Evolutionary conservation across 164 flowering plant genomes (phyloP), one percentile per base, ranked within the genome.

Genomic region (Brasenia schreberi): DNA sequence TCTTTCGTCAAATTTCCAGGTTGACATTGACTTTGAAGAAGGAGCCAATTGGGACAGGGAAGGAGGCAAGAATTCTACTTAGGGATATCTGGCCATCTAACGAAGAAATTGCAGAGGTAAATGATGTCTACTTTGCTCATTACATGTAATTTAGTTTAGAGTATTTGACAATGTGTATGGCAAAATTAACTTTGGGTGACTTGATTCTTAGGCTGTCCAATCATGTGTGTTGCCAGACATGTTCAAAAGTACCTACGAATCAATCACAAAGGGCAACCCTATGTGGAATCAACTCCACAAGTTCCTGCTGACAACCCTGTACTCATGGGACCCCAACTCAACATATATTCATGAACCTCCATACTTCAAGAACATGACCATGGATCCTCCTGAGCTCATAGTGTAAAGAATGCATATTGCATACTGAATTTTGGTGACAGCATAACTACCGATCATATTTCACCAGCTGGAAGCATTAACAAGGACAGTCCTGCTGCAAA

Each of bases 401-500:
- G 83, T 63, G 92, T 87, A 61, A 83, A 85, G 79, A 84, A 87
- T 75, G 92, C 92, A 19, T 85, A 81, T 66, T 87, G 92, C 77
- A 75, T 85, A 78, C 79, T 85, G 68, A 82, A 82, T 71, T 84
- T 87, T 70, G 90, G 90, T 61, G 92, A 87, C 78, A 87, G 90
- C 65, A 87, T 85, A 19, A 87, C 90, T 11, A 87, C 92, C 12
- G 90, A 87, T 74, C 92, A 87, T 65, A 87, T 87, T 42, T 87
- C 88, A 63, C 92, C 92, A 4, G 90, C 92, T 6, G 92, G 92
- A 14, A 87, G 80, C 69, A 87, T 85, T 74, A 84, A 85, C 72
- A 87, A 82, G 78, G 92, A 87, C 70, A 87, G 92, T 67, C 92
- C 90, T 67, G 90, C 88, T 70, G 90, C 88, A 63, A 82, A 82